Percentiles rank a stretch among this genome's conserved stretches.
These are phyloP conservation scores for Cadophora gregata DNA, from an alignment of 2,329 filamentous ascomycete species.

Conservation along the genomic window DNA sequence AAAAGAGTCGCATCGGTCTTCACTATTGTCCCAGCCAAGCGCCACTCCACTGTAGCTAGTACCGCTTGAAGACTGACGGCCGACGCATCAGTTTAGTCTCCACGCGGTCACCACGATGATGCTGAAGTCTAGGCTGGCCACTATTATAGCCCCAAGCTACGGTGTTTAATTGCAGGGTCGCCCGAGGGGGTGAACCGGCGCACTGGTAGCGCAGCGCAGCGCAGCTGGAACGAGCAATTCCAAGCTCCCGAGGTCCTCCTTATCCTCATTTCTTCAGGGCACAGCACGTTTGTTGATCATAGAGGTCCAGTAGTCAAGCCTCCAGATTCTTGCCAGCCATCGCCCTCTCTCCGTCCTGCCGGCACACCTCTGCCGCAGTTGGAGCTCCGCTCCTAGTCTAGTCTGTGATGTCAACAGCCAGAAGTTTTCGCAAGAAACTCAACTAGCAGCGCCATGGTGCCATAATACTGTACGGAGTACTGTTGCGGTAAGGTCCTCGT, in stretches of 20 bases:
- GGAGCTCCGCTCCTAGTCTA: background rate
- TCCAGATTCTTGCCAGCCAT: background rate
- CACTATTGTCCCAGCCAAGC: too few species aligned
- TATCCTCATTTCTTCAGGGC: background rate
- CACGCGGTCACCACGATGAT: conserved; percentile 6
- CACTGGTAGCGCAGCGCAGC: conserved; percentile 4
- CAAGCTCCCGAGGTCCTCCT: too few species aligned
- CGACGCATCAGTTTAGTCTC: background rate
- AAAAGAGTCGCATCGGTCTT: too few species aligned
- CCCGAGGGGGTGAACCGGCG: conserved; percentile 14
- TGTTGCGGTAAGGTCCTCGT: background rate
- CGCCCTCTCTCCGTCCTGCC: background rate
- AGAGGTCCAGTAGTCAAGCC: background rate
- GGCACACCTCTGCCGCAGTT: background rate
- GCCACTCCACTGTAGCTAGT: background rate
- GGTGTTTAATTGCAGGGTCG: conserved; percentile 16
- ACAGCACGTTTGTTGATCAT: background rate
- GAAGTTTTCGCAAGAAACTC: background rate
- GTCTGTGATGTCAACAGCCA: background rate
- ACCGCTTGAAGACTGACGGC: background rate
- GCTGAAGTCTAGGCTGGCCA: too few species aligned
- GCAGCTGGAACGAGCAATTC: background rate
- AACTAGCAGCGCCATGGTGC: conserved; percentile 2
- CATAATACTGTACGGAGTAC: background rate
- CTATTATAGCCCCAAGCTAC: background rate